Base-by-base conservation (phyloP, 2,329 filamentous ascomycete species). In the Paracamarosporium sp. region DNA sequence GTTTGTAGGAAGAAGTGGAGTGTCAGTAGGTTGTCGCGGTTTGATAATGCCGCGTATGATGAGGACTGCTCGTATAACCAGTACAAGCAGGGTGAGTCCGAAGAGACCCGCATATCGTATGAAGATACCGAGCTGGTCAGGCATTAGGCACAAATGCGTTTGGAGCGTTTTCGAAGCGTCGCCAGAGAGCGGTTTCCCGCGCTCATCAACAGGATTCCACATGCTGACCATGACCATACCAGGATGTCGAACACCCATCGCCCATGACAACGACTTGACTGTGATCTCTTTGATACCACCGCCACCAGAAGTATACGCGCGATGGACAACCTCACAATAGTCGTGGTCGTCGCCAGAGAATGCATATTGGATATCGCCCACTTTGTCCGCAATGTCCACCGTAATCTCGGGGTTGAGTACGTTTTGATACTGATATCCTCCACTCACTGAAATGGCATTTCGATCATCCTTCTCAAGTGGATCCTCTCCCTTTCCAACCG, bases 311-410 rank as follows among this genome's bases (percentile, higher is more conserved):
- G 81, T 79, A 57, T 88, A 86, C 17, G 86, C 83, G 2, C 88
- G 86, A 76, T 99, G 95, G 0, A 88, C 83, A 6, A 98, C 80
- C 70, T 97, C 93, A 78, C 95, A 99, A 79, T 98, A 97, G 79
- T 99, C 95, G 79, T 99, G 95, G 72, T 99, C 95, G 68, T 99
- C 95, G 11, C 95, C 95, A 0, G 93, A 97, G 72, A 98, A 99
- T 41, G 93, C 90, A 63, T 95, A 90, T 3, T 87, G 83, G 12
- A 98, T 86, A 60, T 95, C 91, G 31, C 92, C 93, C 31, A 97
- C 83, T 62, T 88, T 91, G 58, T 89, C 84, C 40, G 97, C 81
- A 35, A 99, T 81, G 50, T 88, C 87, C 44, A 87, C 83, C 0
- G 93, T 95, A 64, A 97, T 87, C 2, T 86, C 83, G 48, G 89